Conservation (phyloP, 106 monocot genomes). For the Vanilla planifolia region DNA sequence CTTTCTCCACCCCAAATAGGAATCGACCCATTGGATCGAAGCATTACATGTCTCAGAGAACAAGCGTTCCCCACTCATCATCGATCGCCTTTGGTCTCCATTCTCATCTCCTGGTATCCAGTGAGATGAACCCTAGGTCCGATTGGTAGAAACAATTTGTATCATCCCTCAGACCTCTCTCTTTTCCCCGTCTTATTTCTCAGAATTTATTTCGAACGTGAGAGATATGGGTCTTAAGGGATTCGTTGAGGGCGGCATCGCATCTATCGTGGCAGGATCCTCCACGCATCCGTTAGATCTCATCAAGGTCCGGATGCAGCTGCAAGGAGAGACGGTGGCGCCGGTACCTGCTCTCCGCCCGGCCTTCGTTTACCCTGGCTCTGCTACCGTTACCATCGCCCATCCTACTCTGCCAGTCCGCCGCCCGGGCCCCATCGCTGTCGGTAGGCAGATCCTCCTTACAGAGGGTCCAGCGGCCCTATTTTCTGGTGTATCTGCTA, state of each 20-base stretch:
- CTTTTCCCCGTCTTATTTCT: background rate
- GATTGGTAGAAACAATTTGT: conserved; percentile 19
- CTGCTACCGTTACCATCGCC: background rate
- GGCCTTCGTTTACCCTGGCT: background rate
- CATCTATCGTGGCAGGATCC: conserved; percentile 77
- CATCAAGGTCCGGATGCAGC: conserved; percentile 88
- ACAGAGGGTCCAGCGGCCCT: conserved; percentile 52
- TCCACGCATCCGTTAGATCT: conserved; percentile 83
- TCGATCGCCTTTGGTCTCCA: conserved; percentile 24
- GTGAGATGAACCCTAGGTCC: conserved; percentile 24
- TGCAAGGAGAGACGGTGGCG: conserved; percentile 45
- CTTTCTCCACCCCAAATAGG: background rate
- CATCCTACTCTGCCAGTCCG: background rate
- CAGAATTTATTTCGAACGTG: too few species aligned
- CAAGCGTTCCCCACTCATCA: conserved; percentile 22
- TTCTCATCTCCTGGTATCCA: conserved; percentile 28
- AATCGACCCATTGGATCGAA: background rate
- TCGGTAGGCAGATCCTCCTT: conserved; percentile 52
- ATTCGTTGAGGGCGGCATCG: conserved; percentile 76
- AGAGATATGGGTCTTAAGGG: conserved; percentile 65
- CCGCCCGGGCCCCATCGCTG: conserved; percentile 34
- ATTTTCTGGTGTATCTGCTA: conserved; percentile 68
- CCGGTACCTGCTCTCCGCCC: conserved; percentile 2
- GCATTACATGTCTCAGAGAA: conserved; percentile 18
- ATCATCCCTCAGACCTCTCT: too few species aligned